Evolutionary conservation across 208 protist genomes (phyloP).

Genomic region (Trypanosomatidae sp.): DNA sequence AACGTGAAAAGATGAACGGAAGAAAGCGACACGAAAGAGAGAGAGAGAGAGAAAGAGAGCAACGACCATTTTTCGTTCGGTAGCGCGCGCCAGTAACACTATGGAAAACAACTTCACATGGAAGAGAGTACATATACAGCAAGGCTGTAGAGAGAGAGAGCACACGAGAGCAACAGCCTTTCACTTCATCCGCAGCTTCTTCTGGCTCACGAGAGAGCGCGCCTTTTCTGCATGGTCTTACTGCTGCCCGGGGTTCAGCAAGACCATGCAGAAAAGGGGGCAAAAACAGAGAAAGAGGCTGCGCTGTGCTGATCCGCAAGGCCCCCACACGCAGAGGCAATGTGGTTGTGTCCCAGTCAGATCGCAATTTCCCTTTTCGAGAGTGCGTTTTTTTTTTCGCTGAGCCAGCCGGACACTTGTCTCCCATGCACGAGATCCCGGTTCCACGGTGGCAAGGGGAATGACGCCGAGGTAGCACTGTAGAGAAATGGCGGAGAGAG

Average conservation of each 20-base stretch:
- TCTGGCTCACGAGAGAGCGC: slow-evolving; percentile 80
- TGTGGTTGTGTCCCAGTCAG: not conserved
- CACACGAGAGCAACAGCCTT: not conserved
- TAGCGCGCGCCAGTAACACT: not conserved
- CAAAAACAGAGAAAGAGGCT: not conserved
- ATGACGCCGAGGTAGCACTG: not conserved
- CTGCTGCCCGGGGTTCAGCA: not conserved
- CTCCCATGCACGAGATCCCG: not conserved
- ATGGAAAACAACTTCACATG: too few species aligned
- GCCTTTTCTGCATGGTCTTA: slow-evolving; percentile 12
- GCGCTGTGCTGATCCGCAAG: not conserved
- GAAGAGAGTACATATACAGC: not conserved
- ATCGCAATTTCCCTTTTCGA: not conserved
- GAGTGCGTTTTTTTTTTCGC: not conserved
- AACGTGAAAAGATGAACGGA: not conserved
- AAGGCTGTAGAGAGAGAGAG: not conserved
- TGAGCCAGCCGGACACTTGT: not conserved
- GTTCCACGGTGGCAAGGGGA: not conserved
- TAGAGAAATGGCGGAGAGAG: not conserved
- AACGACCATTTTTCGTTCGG: too few species aligned
- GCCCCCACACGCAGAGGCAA: not conserved
- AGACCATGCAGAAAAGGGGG: not conserved
- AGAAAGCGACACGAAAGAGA: not conserved
- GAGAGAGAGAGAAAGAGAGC: not conserved
- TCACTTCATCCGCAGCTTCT: slow-evolving; percentile 56